These are phyloP conservation scores for Phialophora tarda DNA, from an alignment of 2,329 filamentous ascomycete species.

Conservation along the genomic window DNA sequence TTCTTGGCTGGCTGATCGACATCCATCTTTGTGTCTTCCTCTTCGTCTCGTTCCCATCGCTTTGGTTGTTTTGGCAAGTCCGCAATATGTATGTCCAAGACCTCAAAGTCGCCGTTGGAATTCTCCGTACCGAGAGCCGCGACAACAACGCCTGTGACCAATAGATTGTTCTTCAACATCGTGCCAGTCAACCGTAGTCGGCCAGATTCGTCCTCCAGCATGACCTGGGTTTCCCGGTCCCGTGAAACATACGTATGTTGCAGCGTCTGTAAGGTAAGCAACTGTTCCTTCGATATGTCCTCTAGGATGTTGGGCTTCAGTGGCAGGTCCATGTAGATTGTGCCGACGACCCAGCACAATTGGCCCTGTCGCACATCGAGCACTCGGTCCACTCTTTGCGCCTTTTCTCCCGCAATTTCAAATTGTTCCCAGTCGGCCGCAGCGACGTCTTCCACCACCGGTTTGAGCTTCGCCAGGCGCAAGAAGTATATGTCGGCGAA, in stretches of 20 bases:
- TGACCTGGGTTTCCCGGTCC: conserved; percentile 69
- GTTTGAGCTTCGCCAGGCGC: conserved; percentile 84
- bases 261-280: conserved; percentile 81
- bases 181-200: conserved; percentile 79
- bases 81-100: conserved; percentile 86
- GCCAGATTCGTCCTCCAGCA: conserved; percentile 95
- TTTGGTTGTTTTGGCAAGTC: conserved; percentile 82
- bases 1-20: conserved; percentile 58
- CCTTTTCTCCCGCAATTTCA: conserved; percentile 75
- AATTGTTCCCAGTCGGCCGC: conserved; percentile 77
- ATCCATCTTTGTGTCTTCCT: conserved; percentile 43
- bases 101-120: conserved; percentile 86
- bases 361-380: conserved; percentile 95
- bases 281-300: conserved; percentile 94
- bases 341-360: conserved; percentile 92
- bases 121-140: conserved; percentile 97
- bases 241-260: conserved; percentile 76
- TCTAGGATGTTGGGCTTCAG: conserved; percentile 95
- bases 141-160: conserved; percentile 92
- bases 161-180: conserved; percentile 67
- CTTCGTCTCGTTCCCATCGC: conserved; percentile 74
- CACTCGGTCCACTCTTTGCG: conserved; percentile 80
- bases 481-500: conserved; percentile 98
- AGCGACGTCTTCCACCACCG: conserved; percentile 76
- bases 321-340: conserved; percentile 96